Evolutionary conservation across 345 rosid species (phyloP), one percentile per base, ranked within the genome.

Genomic region (Gossypium longicalyx): DNA sequence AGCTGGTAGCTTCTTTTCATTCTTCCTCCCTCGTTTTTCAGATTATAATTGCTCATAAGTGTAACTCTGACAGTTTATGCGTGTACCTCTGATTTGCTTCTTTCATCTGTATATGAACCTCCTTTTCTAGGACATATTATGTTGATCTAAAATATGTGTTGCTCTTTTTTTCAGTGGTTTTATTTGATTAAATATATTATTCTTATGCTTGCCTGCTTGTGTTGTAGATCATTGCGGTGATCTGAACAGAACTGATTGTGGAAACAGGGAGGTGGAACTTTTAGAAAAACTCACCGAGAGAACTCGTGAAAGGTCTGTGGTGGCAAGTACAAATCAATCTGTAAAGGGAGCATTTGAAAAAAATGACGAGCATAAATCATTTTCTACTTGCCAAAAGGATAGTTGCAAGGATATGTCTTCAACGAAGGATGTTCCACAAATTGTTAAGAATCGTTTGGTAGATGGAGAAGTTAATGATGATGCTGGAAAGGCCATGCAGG

Each of bases 151-250:
- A 17, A 25, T 29, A 22, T 22, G 44, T 12, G 22, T 61, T 68
- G 16, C 17, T 27, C 38, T 1, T 34, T 12, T 54, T 20, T 72
- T 57, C 12, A 56, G 66, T 60, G 45, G 75, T 38, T 72, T 58
- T 20, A 44, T 41, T 72, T 58, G 20, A 43, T 56, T 23, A 20
- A 68, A 77, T 38, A 22, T 71, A 17, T 9, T 43, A 8, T 16
- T 49, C 57, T 25, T 49, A 9, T 11, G 4, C 8, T 61, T 76
- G 70, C 62, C 43, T 57, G 51, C 68, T 70, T 72, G 38, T 64
- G 29, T 67, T 76, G 67, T 70, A 87, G 88, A 65, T 74, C 47
- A 70, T 51, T 9, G 47, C 17, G 66, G 74, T 77, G 83, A 74
- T 70, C 49, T 58, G 73, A 49, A 64, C 15, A 10, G 44, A 58